phyloP scores from a whole-genome alignment of 148 eudicot genomes.

The Cornus controversa region DNA sequence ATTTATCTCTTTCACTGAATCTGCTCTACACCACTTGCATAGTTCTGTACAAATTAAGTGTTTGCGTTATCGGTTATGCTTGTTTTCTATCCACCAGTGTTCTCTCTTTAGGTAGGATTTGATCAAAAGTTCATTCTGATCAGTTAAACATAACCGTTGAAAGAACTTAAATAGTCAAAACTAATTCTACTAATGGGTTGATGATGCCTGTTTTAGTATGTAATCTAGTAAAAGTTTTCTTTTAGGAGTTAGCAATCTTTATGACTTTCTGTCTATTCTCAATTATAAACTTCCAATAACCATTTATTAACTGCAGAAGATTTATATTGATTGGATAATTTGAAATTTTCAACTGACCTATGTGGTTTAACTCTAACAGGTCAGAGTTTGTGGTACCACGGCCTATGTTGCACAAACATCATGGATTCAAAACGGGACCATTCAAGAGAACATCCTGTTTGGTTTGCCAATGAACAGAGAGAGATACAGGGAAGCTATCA shows the following conservation, averaged over 20 bases:
- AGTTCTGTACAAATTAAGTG: too few relatives aligned
- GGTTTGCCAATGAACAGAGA: constrained; percentile 75
- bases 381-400: constrained; percentile 83
- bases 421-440: constrained; percentile 94
- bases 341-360: background rate
- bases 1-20: background rate
- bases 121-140: too few relatives aligned
- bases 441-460: constrained; percentile 81
- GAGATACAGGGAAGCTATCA: constrained; percentile 58
- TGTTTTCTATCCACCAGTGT: background rate
- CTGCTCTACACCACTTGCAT: too few relatives aligned
- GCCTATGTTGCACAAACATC: constrained; percentile 96
- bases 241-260: background rate
- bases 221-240: background rate
- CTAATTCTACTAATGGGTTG: too few relatives aligned
- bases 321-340: constrained; percentile 2
- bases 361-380: constrained; percentile 32
- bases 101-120: background rate
- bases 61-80: background rate
- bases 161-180: too few relatives aligned
- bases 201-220: too few relatives aligned
- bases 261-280: background rate
- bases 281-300: background rate
- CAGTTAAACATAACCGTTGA: too few relatives aligned
- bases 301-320: background rate